Base-by-base conservation (phyloP, 2,329 filamentous ascomycete genomes). In the Botryotinia narcissicola region DNA sequence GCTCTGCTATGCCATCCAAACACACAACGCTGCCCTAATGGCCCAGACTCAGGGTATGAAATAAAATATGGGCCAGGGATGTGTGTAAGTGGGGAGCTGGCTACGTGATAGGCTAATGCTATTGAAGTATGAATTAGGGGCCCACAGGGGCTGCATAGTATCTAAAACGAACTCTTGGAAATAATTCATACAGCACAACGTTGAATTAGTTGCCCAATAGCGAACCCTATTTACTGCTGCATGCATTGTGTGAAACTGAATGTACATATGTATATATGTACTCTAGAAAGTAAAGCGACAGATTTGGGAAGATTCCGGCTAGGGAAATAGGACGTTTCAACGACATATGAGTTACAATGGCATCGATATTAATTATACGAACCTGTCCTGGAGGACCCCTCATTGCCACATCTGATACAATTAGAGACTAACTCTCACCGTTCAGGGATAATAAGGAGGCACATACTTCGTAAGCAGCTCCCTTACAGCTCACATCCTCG, bases 61-160 rank as follows among this genome's bases (percentile, higher is more conserved):
- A 42, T 64, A 32, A 44, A n/a, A 37, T 42, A 12, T 57, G 42
- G 25, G 25, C 48, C 29, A 16, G 48, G 14, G 46, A 22, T 32
- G 12, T 35, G n/a, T 44, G 48, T 14, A 51, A 54, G 46, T 40
- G 64, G 48, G 35, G 46, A 42, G 32, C 7, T 18, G 37, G 16
- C n/a, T 57, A 32, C 25, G 18, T 68, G 66, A 68, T 68, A 68
- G 66, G 66, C 48, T 42, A 37, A 57, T 57, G 46, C 46, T 54
- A 40, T 68, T 46, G 64, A 40, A 40, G 40, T n/a, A 54, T 68
- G 66, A 42, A 54, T 68, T 42, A 37, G 35, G n/a, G 48, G 18
- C 48, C 48, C 9, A n/a, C 46, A 68, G 66, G 25, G 48, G 10
- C 20, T 57, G 48, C 32, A 54, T 18, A 57, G 35, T 29, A 44